Evolutionary conservation across 495 filamentous ascomycete genomes (phyloP).

Genomic region (Peziza echinospora): DNA sequence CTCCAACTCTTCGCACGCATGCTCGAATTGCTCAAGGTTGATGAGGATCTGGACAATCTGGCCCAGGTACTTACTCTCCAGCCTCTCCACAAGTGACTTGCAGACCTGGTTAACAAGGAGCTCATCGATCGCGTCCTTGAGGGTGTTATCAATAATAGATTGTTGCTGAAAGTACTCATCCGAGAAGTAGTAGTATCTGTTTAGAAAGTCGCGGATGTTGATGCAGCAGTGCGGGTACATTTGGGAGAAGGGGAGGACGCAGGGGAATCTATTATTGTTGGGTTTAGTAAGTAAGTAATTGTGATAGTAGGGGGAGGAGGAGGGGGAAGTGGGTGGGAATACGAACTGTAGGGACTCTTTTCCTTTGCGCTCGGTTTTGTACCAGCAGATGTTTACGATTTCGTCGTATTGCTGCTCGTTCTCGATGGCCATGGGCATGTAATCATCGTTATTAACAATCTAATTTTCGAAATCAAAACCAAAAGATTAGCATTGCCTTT

Average conservation of each 20-base stretch:
- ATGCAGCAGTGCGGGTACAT: conserved; percentile 99
- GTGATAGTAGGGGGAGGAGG: no score
- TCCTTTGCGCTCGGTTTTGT: conserved; percentile 51
- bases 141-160: conserved; percentile 46
- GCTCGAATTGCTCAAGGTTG: conserved; percentile 92
- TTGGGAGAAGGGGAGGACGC: conserved; percentile 84
- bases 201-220: conserved; percentile 86
- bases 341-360: no score
- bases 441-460: conserved; percentile 93
- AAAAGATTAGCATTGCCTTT: no score
- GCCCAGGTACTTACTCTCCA: conserved; percentile 79
- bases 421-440: conserved; percentile 96
- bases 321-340: no score
- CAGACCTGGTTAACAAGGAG: conserved; percentile 80
- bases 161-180: conserved; percentile 83
- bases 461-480: no score
- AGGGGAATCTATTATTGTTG: conserved; percentile 48
- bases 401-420: conserved; percentile 82
- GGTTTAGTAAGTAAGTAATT: no score
- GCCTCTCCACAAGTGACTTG: conserved; percentile 63
- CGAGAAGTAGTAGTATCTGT: conserved; percentile 88
- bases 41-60: conserved; percentile 97
- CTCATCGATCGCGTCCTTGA: conserved; percentile 50
- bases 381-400: conserved; percentile 85
- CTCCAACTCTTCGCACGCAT: conserved; percentile 71